These are phyloP conservation scores for Parafenestella ontariensis DNA, from an alignment of 2,329 filamentous ascomycete genomes.

Conservation along the genomic window DNA sequence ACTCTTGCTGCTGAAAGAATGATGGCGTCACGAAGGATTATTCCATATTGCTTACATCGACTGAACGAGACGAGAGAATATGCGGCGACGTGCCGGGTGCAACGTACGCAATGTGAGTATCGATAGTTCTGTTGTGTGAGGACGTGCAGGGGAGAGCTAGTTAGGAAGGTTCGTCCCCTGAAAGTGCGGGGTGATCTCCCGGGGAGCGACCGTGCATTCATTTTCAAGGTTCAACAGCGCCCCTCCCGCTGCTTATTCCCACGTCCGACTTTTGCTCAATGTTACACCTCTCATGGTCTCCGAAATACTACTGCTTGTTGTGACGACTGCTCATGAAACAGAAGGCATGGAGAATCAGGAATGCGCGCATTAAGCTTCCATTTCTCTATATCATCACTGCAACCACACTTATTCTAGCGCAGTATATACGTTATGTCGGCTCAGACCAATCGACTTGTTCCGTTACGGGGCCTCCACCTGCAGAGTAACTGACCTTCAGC, in stretches of 20 bases:
- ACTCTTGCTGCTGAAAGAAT: neutral
- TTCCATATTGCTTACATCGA: neutral
- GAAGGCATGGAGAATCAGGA: neutral
- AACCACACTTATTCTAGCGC: neutral
- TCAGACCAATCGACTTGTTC: conserved; percentile 99
- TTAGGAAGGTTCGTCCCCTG: neutral
- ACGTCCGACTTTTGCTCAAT: neutral
- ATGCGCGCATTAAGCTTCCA: neutral
- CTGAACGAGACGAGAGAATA: neutral
- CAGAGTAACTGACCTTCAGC: conserved; percentile 81
- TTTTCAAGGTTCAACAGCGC: conserved; percentile 12
- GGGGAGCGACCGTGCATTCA: neutral
- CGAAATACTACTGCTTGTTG: neutral
- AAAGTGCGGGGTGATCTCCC: conserved; percentile 12
- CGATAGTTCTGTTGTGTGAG: neutral
- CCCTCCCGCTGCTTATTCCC: conserved; percentile 17
- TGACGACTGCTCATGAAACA: neutral
- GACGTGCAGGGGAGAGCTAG: conserved; percentile 1
- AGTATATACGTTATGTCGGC: conserved; percentile 54
- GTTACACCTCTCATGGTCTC: too few relatives aligned
- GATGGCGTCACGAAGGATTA: neutral
- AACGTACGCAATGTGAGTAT: neutral
- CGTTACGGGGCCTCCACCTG: conserved; percentile 73
- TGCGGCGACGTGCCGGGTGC: neutral
- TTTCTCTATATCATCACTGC: conserved; percentile 7